phyloP scores from a whole-genome alignment of 495 filamentous ascomycete species.

The Hypoxylon cercidicola region DNA sequence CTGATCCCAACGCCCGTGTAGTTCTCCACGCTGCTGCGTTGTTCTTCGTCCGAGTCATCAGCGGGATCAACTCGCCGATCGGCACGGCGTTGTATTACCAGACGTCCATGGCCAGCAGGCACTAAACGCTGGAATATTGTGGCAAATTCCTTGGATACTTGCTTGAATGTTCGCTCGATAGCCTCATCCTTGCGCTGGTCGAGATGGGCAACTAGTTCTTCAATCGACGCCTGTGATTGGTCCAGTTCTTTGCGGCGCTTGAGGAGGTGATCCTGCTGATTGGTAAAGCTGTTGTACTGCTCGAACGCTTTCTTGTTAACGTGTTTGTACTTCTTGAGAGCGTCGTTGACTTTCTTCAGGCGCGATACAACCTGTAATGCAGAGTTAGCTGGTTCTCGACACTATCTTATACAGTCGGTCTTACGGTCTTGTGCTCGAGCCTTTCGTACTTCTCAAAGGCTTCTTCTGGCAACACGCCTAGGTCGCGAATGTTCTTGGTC shows the following conservation, averaged over 20 bases:
- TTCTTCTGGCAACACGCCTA: slow-evolving; percentile 93
- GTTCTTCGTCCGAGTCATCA: slow-evolving; percentile 76
- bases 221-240: slow-evolving; percentile 81
- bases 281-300: slow-evolving; percentile 97
- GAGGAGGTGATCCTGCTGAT: slow-evolving; percentile 83
- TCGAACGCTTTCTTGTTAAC: slow-evolving; percentile 99
- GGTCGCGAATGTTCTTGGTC: slow-evolving; percentile 85
- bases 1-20: slow-evolving; percentile 98
- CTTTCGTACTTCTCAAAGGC: slow-evolving; percentile 91
- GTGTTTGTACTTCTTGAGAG: slow-evolving; percentile 93
- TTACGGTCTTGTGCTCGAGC: slow-evolving; percentile 76
- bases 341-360: slow-evolving; percentile 91
- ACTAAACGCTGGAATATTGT: slow-evolving; percentile 95
- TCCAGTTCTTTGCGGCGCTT: slow-evolving; percentile 87
- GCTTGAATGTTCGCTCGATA: slow-evolving; percentile 98
- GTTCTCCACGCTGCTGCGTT: slow-evolving; percentile 83
- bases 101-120: slow-evolving; percentile 87
- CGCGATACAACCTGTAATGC: slow-evolving; percentile 75
- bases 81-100: slow-evolving; percentile 92
- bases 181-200: slow-evolving; percentile 96
- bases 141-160: slow-evolving; percentile 91
- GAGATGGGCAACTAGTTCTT: slow-evolving; percentile 88
- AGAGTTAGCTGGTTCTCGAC: slow-evolving; percentile 15
- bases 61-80: slow-evolving; percentile 69
- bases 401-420: slow-evolving; percentile 30